Evolutionary conservation across 805 yeast species (phyloP), one percentile per base, ranked within the genome.

Genomic region (Ogataea polymorpha): DNA sequence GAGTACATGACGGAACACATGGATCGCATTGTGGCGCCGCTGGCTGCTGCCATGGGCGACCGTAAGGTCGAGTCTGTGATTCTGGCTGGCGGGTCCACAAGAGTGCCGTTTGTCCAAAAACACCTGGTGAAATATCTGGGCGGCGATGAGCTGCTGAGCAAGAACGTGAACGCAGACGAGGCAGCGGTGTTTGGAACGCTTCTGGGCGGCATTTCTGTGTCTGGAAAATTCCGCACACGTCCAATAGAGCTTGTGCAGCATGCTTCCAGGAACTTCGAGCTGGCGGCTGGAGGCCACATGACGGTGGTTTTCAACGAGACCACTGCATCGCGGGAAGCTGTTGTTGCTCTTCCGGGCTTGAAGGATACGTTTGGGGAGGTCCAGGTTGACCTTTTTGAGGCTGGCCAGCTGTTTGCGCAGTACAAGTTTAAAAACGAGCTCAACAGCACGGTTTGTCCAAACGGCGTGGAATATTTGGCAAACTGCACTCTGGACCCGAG

Each of bases 101-200:
- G 99, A 60, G 86, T 88, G 23, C 99, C 99, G 12, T 74, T 85
- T 55, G 84, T 93, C 34, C 93, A 88, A 62, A 72, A 76, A 42
- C 75, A 73, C 39, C 66, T 87, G 44, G 46, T 59, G 2, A 58
- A 74, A 2, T 67, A 79, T 32, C 65, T 82, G 30, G 87, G 83
- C 1, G 77, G 77, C 14, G 82, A 77, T 2, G 54, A 50, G 6
- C 58, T 68, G 36, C 70, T 90, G 28, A 73, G 95, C 16, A 88
- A 82, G 61, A 86, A 82, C 37, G 95, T 93, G 32, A 93, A 93
- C 62, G 93, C 99, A 0, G 99, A 93, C 63, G 99, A 93, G 67
- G 81, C 97, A 32, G 87, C 87, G 38, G 96, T 87, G 11, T 72
- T 86, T 53, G 99, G 99, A 36, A 79, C 95, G 2, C 79, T 96